phyloP scores from a whole-genome alignment of 805 yeast genomes.

The Lipomyces orientalis region DNA sequence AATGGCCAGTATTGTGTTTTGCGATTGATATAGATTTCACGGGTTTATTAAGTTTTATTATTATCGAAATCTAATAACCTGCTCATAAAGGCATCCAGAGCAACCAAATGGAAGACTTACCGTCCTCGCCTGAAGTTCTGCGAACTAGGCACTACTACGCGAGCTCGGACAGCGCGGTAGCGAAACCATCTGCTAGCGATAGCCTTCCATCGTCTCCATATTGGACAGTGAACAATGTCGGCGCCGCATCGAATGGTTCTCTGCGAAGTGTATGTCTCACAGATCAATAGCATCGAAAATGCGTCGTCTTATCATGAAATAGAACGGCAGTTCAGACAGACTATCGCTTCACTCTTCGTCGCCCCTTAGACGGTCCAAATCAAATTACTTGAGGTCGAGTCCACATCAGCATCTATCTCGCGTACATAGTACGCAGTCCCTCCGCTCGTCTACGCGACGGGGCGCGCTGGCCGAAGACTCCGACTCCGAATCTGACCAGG shows the following conservation, averaged over 20 bases:
- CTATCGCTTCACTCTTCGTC: background rate
- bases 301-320: background rate
- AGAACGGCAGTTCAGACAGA: slow-evolving; percentile 1
- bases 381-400: background rate
- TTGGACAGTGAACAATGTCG: background rate
- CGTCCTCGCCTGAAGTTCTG: background rate
- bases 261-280: background rate
- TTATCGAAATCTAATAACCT: background rate
- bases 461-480: background rate
- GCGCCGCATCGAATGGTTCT: background rate
- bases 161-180: background rate
- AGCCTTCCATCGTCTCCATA: slow-evolving; percentile 1
- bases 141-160: background rate
- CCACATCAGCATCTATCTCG: background rate
- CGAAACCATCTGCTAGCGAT: background rate
- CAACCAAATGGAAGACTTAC: background rate
- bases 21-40: background rate
- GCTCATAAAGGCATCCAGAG: background rate
- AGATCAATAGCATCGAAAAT: background rate
- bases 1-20: background rate
- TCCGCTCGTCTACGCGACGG: background rate
- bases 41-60: background rate
- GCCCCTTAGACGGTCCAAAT: background rate
- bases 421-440: background rate
- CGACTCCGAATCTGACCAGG: background rate